Evolutionary conservation across 345 rosid genomes (phyloP).

Genomic region (Isatis tinctoria): DNA sequence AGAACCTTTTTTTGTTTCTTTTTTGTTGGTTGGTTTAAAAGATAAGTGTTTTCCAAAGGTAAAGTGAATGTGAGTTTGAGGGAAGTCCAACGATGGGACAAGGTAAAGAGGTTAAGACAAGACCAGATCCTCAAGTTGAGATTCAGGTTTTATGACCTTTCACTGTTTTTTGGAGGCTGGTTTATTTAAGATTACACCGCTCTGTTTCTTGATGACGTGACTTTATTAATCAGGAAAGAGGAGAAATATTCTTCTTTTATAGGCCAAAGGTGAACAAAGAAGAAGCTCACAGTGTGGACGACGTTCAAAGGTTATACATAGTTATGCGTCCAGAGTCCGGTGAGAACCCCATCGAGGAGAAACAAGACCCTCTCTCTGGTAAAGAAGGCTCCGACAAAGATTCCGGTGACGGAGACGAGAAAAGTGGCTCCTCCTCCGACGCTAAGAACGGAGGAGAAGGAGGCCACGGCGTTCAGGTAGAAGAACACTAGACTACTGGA

Average conservation of each 20-base stretch:
- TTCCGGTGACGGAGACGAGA: background rate
- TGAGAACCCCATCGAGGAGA: slow-evolving; percentile 47
- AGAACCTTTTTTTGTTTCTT: background rate
- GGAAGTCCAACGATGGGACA: slow-evolving; percentile 22
- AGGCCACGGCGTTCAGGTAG: slow-evolving; percentile 56
- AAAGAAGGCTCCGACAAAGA: slow-evolving; percentile 40
- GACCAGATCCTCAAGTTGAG: slow-evolving; percentile 32
- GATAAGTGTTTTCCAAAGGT: background rate
- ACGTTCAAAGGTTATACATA: slow-evolving; percentile 64
- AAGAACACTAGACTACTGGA: background rate
- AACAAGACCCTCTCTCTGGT: slow-evolving; percentile 57
- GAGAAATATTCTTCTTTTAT: slow-evolving; percentile 80
- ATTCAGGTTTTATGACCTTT: slow-evolving; percentile 25
- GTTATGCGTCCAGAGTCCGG: slow-evolving; percentile 66
- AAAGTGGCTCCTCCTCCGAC: background rate
- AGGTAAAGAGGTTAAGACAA: slow-evolving; percentile 31
- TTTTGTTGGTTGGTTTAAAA: background rate
- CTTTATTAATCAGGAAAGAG: slow-evolving; percentile 46
- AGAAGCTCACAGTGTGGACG: slow-evolving; percentile 52
- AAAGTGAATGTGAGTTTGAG: background rate
- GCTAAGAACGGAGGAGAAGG: slow-evolving; percentile 29
- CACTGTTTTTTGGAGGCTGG: background rate
- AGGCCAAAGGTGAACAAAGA: slow-evolving; percentile 69
- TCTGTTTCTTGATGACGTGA: background rate
- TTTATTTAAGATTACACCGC: background rate